Percentiles rank a stretch among this genome's conserved stretches.
phyloP scores from a whole-genome alignment of 78 protist species.

The Dictyostelium capitatum region DNA sequence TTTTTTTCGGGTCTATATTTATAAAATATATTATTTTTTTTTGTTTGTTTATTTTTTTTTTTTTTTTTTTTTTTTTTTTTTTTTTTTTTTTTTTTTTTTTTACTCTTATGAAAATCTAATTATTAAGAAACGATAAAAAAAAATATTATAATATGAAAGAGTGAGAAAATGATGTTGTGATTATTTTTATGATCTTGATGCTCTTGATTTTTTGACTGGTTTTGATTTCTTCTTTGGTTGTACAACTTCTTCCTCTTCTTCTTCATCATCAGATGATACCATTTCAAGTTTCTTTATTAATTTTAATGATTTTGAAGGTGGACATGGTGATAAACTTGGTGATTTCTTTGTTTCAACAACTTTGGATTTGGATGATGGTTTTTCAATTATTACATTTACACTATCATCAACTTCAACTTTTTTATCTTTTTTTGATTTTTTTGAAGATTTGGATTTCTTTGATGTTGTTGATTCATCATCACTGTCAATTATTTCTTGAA shows the following conservation, averaged over 20 bases:
- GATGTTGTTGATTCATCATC: too few relatives aligned
- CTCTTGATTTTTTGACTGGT: background rate
- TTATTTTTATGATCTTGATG: slow-evolving; percentile 4
- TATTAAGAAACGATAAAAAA: background rate
- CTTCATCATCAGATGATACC: background rate
- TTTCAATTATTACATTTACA: background rate
- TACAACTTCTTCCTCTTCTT: background rate
- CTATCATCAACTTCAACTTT: too few relatives aligned
- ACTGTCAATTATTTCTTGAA: too few relatives aligned
- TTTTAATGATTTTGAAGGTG: background rate
- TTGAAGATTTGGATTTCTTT: too few relatives aligned
- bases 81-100: background rate
- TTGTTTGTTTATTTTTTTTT: background rate
- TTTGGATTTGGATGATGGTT: background rate
- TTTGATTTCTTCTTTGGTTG: background rate
- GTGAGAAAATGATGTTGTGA: too few relatives aligned
- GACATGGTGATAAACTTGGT: background rate
- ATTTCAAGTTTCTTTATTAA: background rate
- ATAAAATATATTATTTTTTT: too few relatives aligned
- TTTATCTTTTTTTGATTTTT: too few relatives aligned
- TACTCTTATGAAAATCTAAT: background rate
- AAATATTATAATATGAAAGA: too few relatives aligned
- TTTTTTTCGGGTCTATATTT: too few relatives aligned
- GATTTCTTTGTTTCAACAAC: background rate
- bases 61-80: background rate